Conservation (phyloP, 208 protist genomes). For the Strigomonas galati region DNA sequence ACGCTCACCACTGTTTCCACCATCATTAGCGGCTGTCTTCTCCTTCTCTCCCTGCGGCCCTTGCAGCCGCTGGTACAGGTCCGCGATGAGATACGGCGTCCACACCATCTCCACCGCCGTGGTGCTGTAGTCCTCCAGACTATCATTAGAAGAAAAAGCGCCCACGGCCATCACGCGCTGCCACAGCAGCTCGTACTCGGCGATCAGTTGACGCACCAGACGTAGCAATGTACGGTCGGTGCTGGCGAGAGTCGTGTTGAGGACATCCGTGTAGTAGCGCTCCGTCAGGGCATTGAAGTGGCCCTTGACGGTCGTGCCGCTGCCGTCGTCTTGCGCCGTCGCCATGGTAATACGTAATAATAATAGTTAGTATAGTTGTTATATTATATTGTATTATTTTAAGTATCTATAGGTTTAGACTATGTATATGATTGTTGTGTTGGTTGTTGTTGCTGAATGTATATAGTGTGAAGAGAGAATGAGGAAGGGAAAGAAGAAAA, state of each 20-base stretch:
- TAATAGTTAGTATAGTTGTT: not conserved
- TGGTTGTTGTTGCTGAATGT: not conserved
- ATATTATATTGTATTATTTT: not conserved
- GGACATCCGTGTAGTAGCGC: conserved; percentile 38
- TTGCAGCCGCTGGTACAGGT: conserved; percentile 81
- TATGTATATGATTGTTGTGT: no score
- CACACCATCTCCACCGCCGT: conserved; percentile 79
- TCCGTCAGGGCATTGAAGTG: conserved; percentile 53
- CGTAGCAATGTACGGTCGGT: conserved; percentile 22
- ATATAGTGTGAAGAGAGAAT: not conserved
- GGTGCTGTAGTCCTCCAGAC: conserved; percentile 81
- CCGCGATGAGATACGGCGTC: conserved; percentile 77
- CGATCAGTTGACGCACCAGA: conserved; percentile 37
- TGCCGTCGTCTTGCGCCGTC: not conserved
- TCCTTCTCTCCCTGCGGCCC: conserved; percentile 16
- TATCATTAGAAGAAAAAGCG: conserved; percentile 78
- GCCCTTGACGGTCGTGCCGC: conserved; percentile 48
- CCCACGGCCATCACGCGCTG: conserved; percentile 43
- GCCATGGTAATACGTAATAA: not conserved
- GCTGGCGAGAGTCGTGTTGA: conserved; percentile 32
- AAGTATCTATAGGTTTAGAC: conserved; percentile 2
- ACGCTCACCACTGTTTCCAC: conserved; percentile 19
- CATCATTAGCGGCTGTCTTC: not conserved
- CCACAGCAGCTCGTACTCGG: conserved; percentile 71
- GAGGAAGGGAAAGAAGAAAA: not conserved